phyloP scores from a whole-genome alignment of 1,284 basidiomycete species.

The Cystobasidium pallidum region DNA sequence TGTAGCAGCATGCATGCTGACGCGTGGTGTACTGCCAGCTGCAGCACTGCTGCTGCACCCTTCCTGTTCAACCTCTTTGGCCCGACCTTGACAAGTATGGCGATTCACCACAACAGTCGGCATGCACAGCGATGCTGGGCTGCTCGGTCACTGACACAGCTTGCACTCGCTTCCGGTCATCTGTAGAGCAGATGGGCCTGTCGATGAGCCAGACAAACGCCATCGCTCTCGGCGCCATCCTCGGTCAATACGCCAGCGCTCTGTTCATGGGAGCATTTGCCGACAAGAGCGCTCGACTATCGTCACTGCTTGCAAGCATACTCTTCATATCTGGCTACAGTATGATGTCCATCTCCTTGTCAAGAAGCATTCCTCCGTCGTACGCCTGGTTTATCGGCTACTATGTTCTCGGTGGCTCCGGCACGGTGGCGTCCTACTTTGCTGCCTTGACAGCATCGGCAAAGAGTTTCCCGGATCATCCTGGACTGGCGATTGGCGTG shows the following conservation, averaged over 20 bases:
- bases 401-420: conserved; percentile 49
- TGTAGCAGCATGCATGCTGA: conserved; percentile 2
- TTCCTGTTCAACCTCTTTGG: conserved; percentile 49
- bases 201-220: conserved; percentile 24
- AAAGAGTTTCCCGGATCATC: conserved; percentile 48
- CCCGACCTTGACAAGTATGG: conserved; percentile 38
- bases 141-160: neutral
- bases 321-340: conserved; percentile 48
- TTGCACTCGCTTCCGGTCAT: neutral
- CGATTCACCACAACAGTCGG: conserved; percentile 22
- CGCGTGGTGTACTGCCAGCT: conserved; percentile 39
- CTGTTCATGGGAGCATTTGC: conserved; percentile 47
- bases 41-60: conserved; percentile 49
- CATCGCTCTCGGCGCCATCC: conserved; percentile 28
- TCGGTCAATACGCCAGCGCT: conserved; percentile 43
- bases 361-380: conserved; percentile 14
- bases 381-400: conserved; percentile 35
- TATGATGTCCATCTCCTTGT: conserved; percentile 34
- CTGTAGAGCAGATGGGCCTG: conserved; percentile 24
- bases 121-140: conserved; percentile 27
- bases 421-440: conserved; percentile 50
- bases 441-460: conserved; percentile 47
- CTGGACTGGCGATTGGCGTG: conserved; percentile 50
- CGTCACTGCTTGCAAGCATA: conserved; percentile 44
- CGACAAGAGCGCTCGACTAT: conserved; percentile 48